phyloP scores from a whole-genome alignment of 2,329 filamentous ascomycete species.

The Aspergillus clavatus region DNA sequence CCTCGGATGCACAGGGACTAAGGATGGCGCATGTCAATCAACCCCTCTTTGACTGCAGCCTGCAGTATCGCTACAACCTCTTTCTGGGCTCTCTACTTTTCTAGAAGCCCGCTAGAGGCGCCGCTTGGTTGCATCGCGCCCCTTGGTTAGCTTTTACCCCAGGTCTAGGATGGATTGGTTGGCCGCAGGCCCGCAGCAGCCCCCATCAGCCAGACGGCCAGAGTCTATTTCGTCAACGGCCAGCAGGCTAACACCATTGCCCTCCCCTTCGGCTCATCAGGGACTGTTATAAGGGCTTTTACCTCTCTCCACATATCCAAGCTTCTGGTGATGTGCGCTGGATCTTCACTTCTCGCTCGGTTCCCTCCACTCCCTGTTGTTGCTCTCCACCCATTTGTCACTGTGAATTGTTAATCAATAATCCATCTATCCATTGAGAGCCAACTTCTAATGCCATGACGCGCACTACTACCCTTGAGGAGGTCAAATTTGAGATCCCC shows the following conservation, averaged over 20 bases:
- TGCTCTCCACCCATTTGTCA: constrained; percentile 2
- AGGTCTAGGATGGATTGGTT: constrained; percentile 19
- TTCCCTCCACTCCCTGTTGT: constrained; percentile 4
- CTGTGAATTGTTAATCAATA: constrained; percentile 9
- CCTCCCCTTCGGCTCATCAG: constrained; percentile 5
- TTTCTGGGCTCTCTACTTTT: constrained; percentile 16
- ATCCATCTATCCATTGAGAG: no score
- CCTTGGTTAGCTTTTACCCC: constrained; percentile 23
- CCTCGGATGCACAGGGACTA: constrained; percentile 11
- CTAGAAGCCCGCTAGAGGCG: constrained; percentile 16
- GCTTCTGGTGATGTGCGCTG: constrained; percentile 8
- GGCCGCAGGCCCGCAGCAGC: not conserved
- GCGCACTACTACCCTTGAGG: constrained; percentile 19
- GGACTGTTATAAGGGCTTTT: constrained; percentile 14
- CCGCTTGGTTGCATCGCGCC: constrained; percentile 10
- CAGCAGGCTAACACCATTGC: constrained; percentile 12
- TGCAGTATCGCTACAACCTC: constrained; percentile 11
- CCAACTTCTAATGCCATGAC: constrained; percentile 22
- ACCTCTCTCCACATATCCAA: constrained; percentile 7
- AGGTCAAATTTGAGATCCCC: constrained; percentile 13
- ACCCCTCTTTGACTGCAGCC: constrained; percentile 13
- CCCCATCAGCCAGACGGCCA: constrained; percentile 8
- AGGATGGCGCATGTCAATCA: constrained; percentile 14
- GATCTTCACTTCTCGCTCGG: constrained; percentile 2
- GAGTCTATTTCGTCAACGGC: constrained; percentile 13